Conservation (phyloP, 1,284 basidiomycete genomes). For the Chalciporus piperatoides region DNA sequence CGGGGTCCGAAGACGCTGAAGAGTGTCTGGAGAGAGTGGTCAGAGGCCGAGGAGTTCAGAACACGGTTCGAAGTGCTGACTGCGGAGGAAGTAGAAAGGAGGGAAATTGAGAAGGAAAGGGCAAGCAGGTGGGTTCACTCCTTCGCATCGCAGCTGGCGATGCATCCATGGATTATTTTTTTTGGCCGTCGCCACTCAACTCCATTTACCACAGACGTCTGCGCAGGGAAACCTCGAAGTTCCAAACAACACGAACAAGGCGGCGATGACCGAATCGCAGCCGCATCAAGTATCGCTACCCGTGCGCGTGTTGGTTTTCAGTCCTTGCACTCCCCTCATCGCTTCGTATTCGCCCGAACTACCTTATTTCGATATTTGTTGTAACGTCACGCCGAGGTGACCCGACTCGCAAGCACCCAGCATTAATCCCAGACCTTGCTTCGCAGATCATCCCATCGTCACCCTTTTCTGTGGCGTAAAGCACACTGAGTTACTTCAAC, state of each 20-base stretch:
- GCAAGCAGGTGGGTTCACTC: conserved; percentile 55
- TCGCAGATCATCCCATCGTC: conserved; percentile 6
- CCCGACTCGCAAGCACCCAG: not conserved
- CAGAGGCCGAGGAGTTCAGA: conserved; percentile 86
- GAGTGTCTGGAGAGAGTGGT: conserved; percentile 95
- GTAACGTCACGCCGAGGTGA: conserved; percentile 11
- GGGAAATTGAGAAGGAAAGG: conserved; percentile 79
- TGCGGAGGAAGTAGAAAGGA: conserved; percentile 87
- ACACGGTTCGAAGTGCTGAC: conserved; percentile 87
- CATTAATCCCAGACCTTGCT: conserved; percentile 13
- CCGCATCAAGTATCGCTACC: conserved; percentile 6
- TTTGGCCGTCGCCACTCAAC: conserved; percentile 1
- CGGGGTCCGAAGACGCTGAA: conserved; percentile 78
- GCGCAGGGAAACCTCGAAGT: conserved; percentile 72
- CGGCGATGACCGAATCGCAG: conserved; percentile 32
- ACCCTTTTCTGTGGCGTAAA: not conserved
- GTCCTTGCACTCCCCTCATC: conserved; percentile 1
- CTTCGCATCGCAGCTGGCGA: not conserved
- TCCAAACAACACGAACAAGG: conserved; percentile 54
- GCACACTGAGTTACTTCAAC: not conserved
- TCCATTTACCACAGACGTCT: conserved; percentile 46
- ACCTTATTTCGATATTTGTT: conserved; percentile 31
- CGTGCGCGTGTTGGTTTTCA: conserved; percentile 4
- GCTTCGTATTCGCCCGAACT: conserved; percentile 6
- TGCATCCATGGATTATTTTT: not conserved